phyloP scores from a whole-genome alignment of 768 basidiomycete species.

The Tricholomella constricta region DNA sequence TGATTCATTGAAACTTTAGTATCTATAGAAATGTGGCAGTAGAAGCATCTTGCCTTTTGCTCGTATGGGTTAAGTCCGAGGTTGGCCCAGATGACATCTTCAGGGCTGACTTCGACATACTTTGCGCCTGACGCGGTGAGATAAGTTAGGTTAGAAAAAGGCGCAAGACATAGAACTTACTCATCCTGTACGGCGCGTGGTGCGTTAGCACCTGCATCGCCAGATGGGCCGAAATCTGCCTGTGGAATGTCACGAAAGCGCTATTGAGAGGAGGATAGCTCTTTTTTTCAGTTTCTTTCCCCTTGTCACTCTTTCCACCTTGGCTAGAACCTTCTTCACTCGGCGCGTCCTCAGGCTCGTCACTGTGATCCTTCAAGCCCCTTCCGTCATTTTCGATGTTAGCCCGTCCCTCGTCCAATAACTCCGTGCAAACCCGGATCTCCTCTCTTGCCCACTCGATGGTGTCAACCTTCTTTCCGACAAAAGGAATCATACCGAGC shows the following conservation, averaged over 20 bases:
- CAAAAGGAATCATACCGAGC: conserved; percentile 59
- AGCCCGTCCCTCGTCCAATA: conserved; percentile 54
- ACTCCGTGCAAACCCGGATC: conserved; percentile 55
- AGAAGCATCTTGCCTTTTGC: conserved; percentile 38
- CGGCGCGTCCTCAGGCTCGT: conserved; percentile 6
- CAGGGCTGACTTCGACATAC: conserved; percentile 81
- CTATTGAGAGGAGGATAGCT: conserved; percentile 64
- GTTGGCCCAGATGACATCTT: conserved; percentile 92
- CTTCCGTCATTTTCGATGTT: conserved; percentile 33
- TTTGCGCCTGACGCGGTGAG: conserved; percentile 40
- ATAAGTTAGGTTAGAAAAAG: not conserved
- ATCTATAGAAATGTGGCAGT: not conserved
- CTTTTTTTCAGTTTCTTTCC: conserved; percentile 18
- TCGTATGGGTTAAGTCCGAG: conserved; percentile 90
- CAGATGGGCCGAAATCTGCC: conserved; percentile 91
- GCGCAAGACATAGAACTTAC: conserved; percentile 25
- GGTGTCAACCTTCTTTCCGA: conserved; percentile 89
- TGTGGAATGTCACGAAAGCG: conserved; percentile 89
- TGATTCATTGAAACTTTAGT: not conserved
- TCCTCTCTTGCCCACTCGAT: conserved; percentile 88
- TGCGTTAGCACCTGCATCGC: conserved; percentile 75
- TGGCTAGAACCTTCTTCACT: conserved; percentile 11
- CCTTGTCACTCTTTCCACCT: conserved; percentile 13
- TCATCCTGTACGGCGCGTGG: conserved; percentile 84
- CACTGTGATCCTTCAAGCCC: conserved; percentile 18